Conservation (phyloP, 2,329 filamentous ascomycete species). For the Beauveria bassiana region DNA sequence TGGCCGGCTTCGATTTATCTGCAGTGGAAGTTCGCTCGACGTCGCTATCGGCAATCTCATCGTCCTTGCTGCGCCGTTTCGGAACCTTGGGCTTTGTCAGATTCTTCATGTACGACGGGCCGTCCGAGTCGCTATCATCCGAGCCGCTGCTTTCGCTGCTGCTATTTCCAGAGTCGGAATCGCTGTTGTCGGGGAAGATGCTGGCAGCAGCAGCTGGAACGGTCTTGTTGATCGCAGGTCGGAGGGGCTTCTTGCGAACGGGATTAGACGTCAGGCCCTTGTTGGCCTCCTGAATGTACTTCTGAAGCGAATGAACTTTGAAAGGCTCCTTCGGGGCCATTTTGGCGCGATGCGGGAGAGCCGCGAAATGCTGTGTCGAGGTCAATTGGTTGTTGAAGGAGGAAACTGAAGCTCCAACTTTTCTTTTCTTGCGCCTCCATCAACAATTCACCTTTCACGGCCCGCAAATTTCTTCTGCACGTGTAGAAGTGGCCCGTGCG, state of each 20-base stretch:
- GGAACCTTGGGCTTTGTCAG: constrained; percentile 17
- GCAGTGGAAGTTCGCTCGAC: constrained; percentile 26
- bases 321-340: constrained; percentile 31
- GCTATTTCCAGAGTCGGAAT: constrained; percentile 23
- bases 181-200: constrained; percentile 24
- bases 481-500: constrained; percentile 10
- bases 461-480: constrained; percentile 7
- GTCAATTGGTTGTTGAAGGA: constrained; percentile 4
- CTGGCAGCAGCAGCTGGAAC: constrained; percentile 14
- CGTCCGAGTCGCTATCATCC: constrained; percentile 17
- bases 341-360: constrained; percentile 13
- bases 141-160: constrained; percentile 25
- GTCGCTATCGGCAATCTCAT: constrained; percentile 37
- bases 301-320: constrained; percentile 29
- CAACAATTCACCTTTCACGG: neutral
- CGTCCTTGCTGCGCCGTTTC: constrained; percentile 24
- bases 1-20: constrained; percentile 15
- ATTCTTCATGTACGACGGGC: constrained; percentile 26
- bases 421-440: neutral
- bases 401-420: neutral
- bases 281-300: constrained; percentile 31
- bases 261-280: constrained; percentile 26
- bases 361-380: neutral
- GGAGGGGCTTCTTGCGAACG: constrained; percentile 24
- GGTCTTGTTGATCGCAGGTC: constrained; percentile 23